Conservation (phyloP, 2,329 filamentous ascomycete genomes). For the Podosphaera xanthii region DNA sequence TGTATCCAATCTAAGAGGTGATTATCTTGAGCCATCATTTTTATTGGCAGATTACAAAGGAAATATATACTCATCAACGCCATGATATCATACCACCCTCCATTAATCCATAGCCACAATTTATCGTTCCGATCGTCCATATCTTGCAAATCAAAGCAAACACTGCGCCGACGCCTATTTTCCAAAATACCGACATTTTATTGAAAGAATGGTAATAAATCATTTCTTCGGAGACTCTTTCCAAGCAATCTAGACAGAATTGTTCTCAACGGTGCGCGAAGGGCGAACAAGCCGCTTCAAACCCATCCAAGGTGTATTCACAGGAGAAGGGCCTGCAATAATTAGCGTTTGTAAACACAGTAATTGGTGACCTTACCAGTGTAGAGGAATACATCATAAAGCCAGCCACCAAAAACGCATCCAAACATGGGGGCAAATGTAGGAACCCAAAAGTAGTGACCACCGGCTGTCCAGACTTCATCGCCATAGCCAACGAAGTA, state of each 20-base stretch:
- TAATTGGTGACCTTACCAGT: slow-evolving; percentile 4
- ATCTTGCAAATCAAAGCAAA: too few relatives aligned
- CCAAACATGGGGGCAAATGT: slow-evolving; percentile 51
- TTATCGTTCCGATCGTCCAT: too few relatives aligned
- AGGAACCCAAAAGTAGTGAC: slow-evolving; percentile 54
- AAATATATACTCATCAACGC: too few relatives aligned
- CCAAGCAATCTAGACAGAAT: neutral
- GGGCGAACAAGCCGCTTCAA: slow-evolving; percentile 5
- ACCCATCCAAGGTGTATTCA: slow-evolving; percentile 15
- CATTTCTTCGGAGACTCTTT: too few relatives aligned
- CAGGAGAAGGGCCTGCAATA: slow-evolving; percentile 9
- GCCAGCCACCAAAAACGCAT: slow-evolving; percentile 36
- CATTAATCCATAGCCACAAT: too few relatives aligned
- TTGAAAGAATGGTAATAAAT: too few relatives aligned
- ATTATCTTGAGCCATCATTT: too few relatives aligned
- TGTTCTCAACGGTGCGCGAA: neutral
- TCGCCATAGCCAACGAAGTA: slow-evolving; percentile 45
- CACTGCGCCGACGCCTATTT: too few relatives aligned
- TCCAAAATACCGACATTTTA: too few relatives aligned
- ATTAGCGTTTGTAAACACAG: neutral
- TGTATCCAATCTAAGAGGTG: too few relatives aligned
- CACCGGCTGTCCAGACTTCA: slow-evolving; percentile 43
- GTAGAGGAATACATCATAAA: slow-evolving; percentile 41
- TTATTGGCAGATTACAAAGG: too few relatives aligned
- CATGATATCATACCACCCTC: too few relatives aligned